Base-by-base conservation (phyloP, 2,329 filamentous ascomycete genomes). In the Colletotrichum destructivum region DNA sequence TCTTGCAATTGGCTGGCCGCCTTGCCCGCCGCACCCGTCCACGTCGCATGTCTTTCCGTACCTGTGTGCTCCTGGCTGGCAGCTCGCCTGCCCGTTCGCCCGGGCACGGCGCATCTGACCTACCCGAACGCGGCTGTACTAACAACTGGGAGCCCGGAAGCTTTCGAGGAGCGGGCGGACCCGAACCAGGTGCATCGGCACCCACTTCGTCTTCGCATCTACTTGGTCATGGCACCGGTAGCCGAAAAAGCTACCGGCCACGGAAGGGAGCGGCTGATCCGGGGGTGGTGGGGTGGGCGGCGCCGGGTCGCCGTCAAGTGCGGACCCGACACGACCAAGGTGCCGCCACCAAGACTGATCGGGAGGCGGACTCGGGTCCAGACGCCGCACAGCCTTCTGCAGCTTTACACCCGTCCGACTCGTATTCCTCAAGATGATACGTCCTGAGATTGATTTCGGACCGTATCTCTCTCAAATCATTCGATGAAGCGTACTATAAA, bases 1-100 rank as follows among this genome's bases (percentile, higher is more conserved):
- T 57, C 56, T 62, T 44, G 63, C 68, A 68, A 62, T 69, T 71
- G 69, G 64, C 65, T 64, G 69, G 64, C 65, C 69, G 68, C 63
- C 44, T 40, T 23, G 61, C 23, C 21, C 51, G 31, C 21, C 51
- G 8, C 8, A 31, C 11, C 21, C 51, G 40, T 18, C 21, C 42
- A 23, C 16, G 18, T 65, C 38, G 42, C 61, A 23, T 23, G 31
- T 35, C 9, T 35, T 35, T 35, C 7, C 31, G 23, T 51, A 31
- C 44, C 35, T 62, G 55, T 57, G 26, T 42, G 62, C 31, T 12
- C n/a, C 11, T 6, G 21, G 15, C 56, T 18, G 21, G 31, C 35
- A 18, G 59, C 59, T 31, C 51, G 31, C 31, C 38, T 46, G 52
- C 40, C 57, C 64, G 69, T 57, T 59, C 42, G 57, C 52, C 62